Evolutionary conservation across 2,329 filamentous ascomycete species (phyloP), one percentile per base, ranked within the genome.

Genomic region (Nigrospora sphaerica): DNA sequence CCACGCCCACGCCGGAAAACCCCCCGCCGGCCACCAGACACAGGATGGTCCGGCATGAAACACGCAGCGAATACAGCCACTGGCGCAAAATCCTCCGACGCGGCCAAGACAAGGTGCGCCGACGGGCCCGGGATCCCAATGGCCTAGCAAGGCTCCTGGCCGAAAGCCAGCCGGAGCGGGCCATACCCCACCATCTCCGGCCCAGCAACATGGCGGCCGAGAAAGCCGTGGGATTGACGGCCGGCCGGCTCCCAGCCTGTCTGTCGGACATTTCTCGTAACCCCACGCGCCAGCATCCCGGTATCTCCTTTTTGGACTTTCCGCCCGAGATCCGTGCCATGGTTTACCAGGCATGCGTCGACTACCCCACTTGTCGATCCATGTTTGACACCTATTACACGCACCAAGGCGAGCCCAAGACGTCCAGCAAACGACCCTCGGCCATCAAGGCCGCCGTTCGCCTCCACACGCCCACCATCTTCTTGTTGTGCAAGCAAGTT

Each of bases 251-350:
- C 7, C 40, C 40, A 31, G 16, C 32, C 12, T 42, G 32, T 19
- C 19, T 42, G 12, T 33, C 11, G n/a, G 17, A 23, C 12, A 19
- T 19, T 32, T 13, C 40, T 28, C 23, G 4, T 9, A 28, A 28
- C 23, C 4, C 7, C 7, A 28, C 6, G 17, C 32, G 32, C 28
- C 40, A 10, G n/a, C 17, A 31, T 44, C 42, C 34, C 18, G 17
- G 12, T 17, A 12, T 14, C 33, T 55, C 54, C 18, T 66, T 64
- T 40, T 52, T 65, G 37, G 23, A 44, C 10, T 59, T 66, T 39
- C 62, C 64, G 2, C 42, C 56, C 12, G 65, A 68, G 55, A 54
- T 67, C 37, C 61, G 65, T 17, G 62, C 65, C 46, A 53, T 59
- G 17, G 61, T 68, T 18, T 67, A 68, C 52, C 46, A 58, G 23